Evolutionary conservation across 2,329 filamentous ascomycete genomes (phyloP), one percentile per base, ranked within the genome.

Genomic region (Lasiodiplodia sp.): DNA sequence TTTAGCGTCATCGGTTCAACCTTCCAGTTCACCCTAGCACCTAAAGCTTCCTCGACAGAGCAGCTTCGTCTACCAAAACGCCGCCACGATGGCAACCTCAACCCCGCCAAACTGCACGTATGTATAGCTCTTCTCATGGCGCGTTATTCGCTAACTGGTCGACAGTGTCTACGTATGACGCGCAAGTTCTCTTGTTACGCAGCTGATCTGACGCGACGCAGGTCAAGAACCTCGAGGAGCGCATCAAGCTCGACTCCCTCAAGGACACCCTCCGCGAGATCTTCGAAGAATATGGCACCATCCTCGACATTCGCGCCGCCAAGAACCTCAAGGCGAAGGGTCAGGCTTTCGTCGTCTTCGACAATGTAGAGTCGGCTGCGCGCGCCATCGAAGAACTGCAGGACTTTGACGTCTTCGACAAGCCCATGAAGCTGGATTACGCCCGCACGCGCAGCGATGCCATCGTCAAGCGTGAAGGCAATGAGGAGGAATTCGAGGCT

Each of bases 301-400:
- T 97, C 70, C 82, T 97, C 73, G 94, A 97, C 71, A 88, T 97
- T 64, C 87, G 97, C 69, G 92, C 92, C 55, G 97, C 97, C 84
- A 93, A 88, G 72, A 97, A 96, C 79, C 81, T 98, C 37, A 94
- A 92, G 79, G 92, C 93, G 53, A 97, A 96, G 79, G 96, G 96
- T 14, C 96, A 99, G 82, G 96, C 96, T 0, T 99, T 99, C 78
- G 83, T 99, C 62, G 94, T 98, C 56, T 98, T 94, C 78, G 93
- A 96, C 74, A 87, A 85, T 70, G 84, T 91, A n/a, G 91, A 94
- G 67, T 88, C 90, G n/a, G 94, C 94, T 3, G 84, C 87, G 65
- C 87, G 89, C 71, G 95, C 96, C 21, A 91, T 97, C 71, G 92
- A 97, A 64, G 93, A 97, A 74, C 86, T 96, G 71, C 92, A 97